Base-by-base conservation (phyloP, 257 asterid species). In the Nemophila menziesii region DNA sequence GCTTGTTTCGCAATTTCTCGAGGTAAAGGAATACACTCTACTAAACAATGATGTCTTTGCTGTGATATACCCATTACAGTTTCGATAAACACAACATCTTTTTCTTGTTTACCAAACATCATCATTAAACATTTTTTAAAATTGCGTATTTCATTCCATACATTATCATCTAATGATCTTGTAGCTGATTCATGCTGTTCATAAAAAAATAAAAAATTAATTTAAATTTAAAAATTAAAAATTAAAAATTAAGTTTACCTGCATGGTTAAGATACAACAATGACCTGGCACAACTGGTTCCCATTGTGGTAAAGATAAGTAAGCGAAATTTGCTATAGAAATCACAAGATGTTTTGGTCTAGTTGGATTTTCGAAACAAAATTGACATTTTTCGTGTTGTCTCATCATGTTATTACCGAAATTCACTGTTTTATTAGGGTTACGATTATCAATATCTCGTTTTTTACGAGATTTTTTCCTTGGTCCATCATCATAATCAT, bases 91-190 rank as follows among this genome's bases (percentile, higher is more conserved):
- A 89, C 60, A 7, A 74, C 68, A 8, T 89, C 96, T 63, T 72
- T 89, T 43, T 78, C 94, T 57, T 84, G 96, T 73, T 80, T 69
- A 6, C 69, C 90, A 41, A 75, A 81, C 94, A 84, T 84, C 98
- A 78, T 89, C 49, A 84, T 76, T 64, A 89, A 72, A 77, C 98
- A 89, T 63, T 89, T 89, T 85, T 89, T 89, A 82, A 84, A 89
- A 73, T 89, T 89, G 13, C 94, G 82, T 15, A 84, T 70, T 64
- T 89, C 98, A 63, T 78, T 77, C 95, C 94, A 89, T 26, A 90
- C 96, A 48, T 84, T 79, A 48, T 90, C 75, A 10, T 90, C 96
- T 2, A 90, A 77, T 8, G 69, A 62, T 69, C 98, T 84, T 18
- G 93, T 80, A 33, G 94, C 69, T 44, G 76, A 53, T 69, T 90